Evolutionary conservation across 1,139 yeast species (phyloP), one percentile per base, ranked within the genome.

Genomic region (Taphrina communis): DNA sequence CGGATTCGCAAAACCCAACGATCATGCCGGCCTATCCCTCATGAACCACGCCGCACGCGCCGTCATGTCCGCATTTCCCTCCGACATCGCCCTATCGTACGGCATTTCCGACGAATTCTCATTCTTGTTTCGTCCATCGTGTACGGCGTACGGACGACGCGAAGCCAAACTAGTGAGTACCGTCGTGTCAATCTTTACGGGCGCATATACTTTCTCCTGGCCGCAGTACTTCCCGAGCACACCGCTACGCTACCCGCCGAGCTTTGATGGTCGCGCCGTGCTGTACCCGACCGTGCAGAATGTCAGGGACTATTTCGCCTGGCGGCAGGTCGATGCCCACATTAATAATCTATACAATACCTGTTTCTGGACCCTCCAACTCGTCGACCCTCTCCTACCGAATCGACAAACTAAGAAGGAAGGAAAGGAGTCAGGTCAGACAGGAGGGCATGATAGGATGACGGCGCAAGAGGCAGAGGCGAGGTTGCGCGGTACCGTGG

Each of bases 321-420:
- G 99, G 99, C 82, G 99, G 74, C 98, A 91, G 76, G 99, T 89
- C 0, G 99, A 94, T 76, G 94, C 99, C 70, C 99, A 94, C 78
- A 94, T 94, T 69, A 94, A 94, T 77, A 94, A 94, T 76, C 79
- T 95, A 72, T 95, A 93, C 81, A 94, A 94, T 76, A 95, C 99
- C 0, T 82, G 92, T 0, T 95, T 94, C 76, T 94, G 99, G 99
- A 82, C 86, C 7, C 81, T 95, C 74, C 95, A 94, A 0, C 77
- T 81, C 41, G 81, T 83, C 71, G 2, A n/a, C 25, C 51, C 51
- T 25, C 2, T 25, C 31, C 31, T 25, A 25, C 4, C 31, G 2
- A 25, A 25, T 25, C 31, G 4, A 4, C 31, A 25, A 25, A 25
- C 2, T 1, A 25, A 17, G 17, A 0, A 25, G 1, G 31, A 25